Evolutionary conservation across 2,329 filamentous ascomycete genomes (phyloP), one percentile per base, ranked within the genome.

Genomic region (Diaporthe ampelina): DNA sequence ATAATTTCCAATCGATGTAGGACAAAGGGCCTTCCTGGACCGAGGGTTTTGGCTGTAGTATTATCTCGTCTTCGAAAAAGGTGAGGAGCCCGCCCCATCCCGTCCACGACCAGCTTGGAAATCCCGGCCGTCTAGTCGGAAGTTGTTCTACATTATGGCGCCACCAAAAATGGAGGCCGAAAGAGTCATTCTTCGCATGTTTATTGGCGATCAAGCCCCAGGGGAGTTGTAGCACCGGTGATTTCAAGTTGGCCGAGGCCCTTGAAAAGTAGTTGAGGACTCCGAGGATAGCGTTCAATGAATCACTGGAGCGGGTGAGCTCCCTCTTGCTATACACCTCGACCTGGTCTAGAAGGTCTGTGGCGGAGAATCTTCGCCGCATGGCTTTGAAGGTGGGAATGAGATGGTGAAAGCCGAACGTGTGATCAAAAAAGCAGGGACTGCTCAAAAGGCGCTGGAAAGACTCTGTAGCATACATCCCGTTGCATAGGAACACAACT

Each of bases 401-500:
- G 26, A 56, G 26, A 32, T 32, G 26, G 17, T 8, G 10, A 1
- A 37, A n/a, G 0, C 35, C 9, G 2, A 0, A 0, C 5, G 56
- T 58, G 15, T 15, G 4, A 7, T n/a, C 2, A 10, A 9, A 2
- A 8, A 7, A 58, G 56, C 56, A 58, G 21, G 9, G 3, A 17
- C 3, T 26, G 13, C 9, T 2, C 26, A 32, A 56, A 4, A 56
- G 17, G 10, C 3, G 4, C 10, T 58, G 56, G 4, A 37, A 29
- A 32, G 13, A 43, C 59, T 68, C 63, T 32, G 45, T 5, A 15
- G 26, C 26, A 11, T 73, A 67, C 72, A 72, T 72, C 4, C 52
- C 48, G 6, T 75, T 52, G 21, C 72, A 75, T 3, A 63, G 72
- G 8, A 74, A 75, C 1, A 67, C 13, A 1, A 74, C 35, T 0